A percentile compares a stretch with the other conserved stretches of the same genome.
Conservation (phyloP, 345 rosid genomes). For the Trapa bicornis region DNA sequence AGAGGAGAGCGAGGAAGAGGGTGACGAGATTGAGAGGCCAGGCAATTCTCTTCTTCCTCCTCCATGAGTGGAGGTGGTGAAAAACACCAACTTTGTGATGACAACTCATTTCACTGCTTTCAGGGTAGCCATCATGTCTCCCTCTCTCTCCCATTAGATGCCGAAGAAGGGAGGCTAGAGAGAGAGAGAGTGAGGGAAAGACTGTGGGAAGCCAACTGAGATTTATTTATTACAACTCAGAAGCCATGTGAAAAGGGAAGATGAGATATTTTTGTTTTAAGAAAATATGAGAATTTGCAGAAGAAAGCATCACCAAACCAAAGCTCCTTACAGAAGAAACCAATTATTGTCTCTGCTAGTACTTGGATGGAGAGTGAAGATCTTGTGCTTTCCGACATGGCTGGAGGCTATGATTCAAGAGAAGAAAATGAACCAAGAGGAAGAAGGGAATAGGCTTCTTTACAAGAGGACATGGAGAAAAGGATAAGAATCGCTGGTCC, state of each 20-base stretch:
- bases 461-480: conserved; percentile 40
- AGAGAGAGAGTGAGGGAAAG: too few species aligned
- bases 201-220: conserved; percentile 13
- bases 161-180: too few species aligned
- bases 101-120: background rate
- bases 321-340: too few species aligned
- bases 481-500: conserved; percentile 24
- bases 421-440: background rate
- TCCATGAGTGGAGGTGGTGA: conserved; percentile 1
- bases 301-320: background rate
- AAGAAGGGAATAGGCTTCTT: conserved; percentile 43
- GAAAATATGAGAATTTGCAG: conserved; percentile 1
- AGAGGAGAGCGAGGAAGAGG: conserved; percentile 20
- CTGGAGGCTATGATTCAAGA: background rate
- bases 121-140: too few species aligned
- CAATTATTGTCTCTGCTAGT: too few species aligned
- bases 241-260: conserved; percentile 39
- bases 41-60: conserved; percentile 3
- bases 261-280: conserved; percentile 15
- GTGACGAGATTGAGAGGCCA: conserved; percentile 13
- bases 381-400: too few species aligned
- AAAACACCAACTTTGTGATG: background rate
- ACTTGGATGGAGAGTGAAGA: too few species aligned
- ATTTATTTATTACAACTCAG: conserved; percentile 19
- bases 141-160: too few species aligned